Evolutionary conservation across 441 rosid genomes (phyloP).

Genomic region (Bocquillonia castaneifolia): DNA sequence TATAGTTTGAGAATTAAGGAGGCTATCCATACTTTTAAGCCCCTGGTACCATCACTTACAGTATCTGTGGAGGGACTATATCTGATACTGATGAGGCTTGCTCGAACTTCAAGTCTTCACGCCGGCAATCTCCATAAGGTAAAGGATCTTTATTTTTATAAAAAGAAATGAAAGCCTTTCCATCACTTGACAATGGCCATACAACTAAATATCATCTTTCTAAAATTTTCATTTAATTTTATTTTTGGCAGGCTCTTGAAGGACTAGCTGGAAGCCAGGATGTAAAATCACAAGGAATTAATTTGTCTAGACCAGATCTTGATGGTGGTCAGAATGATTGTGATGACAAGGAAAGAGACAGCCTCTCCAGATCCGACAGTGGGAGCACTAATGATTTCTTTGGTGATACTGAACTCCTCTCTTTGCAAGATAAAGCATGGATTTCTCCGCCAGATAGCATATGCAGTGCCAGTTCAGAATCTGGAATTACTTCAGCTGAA

Average conservation of each 20-base stretch:
- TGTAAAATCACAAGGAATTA: conserved; percentile 52
- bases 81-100: conserved; percentile 67
- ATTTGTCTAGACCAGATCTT: conserved; percentile 48
- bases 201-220: conserved; percentile 8
- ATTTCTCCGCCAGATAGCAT: conserved; percentile 80
- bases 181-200: conserved; percentile 13
- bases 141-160: conserved; percentile 12
- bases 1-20: conserved; percentile 73
- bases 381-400: conserved; percentile 38
- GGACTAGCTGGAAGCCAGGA: conserved; percentile 74
- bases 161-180: background rate
- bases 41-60: conserved; percentile 54
- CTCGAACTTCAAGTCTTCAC: conserved; percentile 83
- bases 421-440: conserved; percentile 66
- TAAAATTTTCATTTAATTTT: conserved; percentile 10
- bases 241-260: conserved; percentile 57
- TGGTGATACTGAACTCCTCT: conserved; percentile 34
- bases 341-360: conserved; percentile 41
- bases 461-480: conserved; percentile 52
- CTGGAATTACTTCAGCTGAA: conserved; percentile 40
- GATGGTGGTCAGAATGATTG: conserved; percentile 38
- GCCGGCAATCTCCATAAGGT: conserved; percentile 89
- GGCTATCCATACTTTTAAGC: conserved; percentile 61
- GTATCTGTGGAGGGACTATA: conserved; percentile 61
- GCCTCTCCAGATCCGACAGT: conserved; percentile 41